Conservation (phyloP, 352 stramenopile species). For the Pythium vanterpoolii region DNA sequence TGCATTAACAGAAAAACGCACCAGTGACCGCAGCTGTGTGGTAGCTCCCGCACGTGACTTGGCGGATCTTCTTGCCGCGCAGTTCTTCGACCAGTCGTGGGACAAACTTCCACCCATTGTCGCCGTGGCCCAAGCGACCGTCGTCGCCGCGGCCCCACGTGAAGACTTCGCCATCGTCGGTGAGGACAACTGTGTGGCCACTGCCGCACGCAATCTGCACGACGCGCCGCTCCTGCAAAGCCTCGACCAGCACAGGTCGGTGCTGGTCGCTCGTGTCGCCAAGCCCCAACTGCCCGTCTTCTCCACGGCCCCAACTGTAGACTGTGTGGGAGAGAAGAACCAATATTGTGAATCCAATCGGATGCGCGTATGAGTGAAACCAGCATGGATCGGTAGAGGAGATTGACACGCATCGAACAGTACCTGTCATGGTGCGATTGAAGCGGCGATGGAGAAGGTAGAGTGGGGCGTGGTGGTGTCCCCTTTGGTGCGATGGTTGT, state of each 20-base stretch:
- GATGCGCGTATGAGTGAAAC: neutral
- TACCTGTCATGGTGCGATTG: conserved; percentile 18
- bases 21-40: conserved; percentile 93
- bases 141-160: conserved; percentile 89
- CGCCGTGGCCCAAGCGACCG: conserved; percentile 86
- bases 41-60: conserved; percentile 95
- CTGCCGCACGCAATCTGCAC: conserved; percentile 88
- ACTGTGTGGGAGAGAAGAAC: conserved; percentile 23
- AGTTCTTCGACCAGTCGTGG: conserved; percentile 90
- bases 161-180: conserved; percentile 86
- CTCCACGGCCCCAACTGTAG: conserved; percentile 87
- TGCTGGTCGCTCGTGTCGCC: conserved; percentile 88
- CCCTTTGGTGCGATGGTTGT: neutral
- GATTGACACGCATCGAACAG: conserved; percentile 13
- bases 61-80: conserved; percentile 85
- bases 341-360: neutral
- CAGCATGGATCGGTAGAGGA: conserved; percentile 1
- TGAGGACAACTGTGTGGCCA: conserved; percentile 88
- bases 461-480: neutral
- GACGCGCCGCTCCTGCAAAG: conserved; percentile 76
- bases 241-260: conserved; percentile 76
- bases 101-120: conserved; percentile 98
- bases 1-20: conserved; percentile 6
- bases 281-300: conserved; percentile 84
- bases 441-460: neutral